Evolutionary conservation across 306 rosid species (phyloP), one percentile per base, ranked within the genome.

Genomic region (Herpetospermum pedunculosum): DNA sequence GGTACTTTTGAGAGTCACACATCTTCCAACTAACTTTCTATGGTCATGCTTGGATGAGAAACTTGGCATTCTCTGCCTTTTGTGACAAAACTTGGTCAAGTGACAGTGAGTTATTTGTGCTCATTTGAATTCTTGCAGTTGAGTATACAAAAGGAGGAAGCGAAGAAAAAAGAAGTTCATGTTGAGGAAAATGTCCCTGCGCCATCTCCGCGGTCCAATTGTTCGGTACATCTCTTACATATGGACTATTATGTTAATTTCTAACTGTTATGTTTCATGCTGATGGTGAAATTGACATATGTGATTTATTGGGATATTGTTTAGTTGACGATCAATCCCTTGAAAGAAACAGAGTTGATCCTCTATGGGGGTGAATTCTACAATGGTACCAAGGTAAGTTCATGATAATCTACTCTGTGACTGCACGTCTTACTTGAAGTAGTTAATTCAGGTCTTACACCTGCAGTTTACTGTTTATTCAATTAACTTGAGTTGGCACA

Each of bases 281-380:
- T 43, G 32, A 69, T 26, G 73, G 25, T 44, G 41, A 4, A 37
- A 28, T 55, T 41, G 8, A n/a, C 46, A 30, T 28, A 2, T 30
- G 53, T 44, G 29, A 38, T 55, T 8, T 54, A 59, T 48, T 77
- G 55, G 50, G 2, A 67, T 29, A 16, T 74, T 53, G 11, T 82
- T 82, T 80, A 94, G 99, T 83, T 94, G 57, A 86, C 79, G 23
- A 82, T 94, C 29, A 94, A 91, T 91, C 99, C 97, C 23, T 80
- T 91, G 91, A 94, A 94, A 80, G 99, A 94, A 75, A 85, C 97
- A 2, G 99, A 94, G 78, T 80, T 91, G 78, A 75, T 94, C 78
- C 89, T 94, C 21, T 87, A 88, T 16, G 99, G 99, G 64, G 99
- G 99, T 38, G 99, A 94, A 84, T 94, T 94, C 78, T 94, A 94